Conservation (phyloP, 768 basidiomycete genomes). For the Leccinum sublutescens region DNA sequence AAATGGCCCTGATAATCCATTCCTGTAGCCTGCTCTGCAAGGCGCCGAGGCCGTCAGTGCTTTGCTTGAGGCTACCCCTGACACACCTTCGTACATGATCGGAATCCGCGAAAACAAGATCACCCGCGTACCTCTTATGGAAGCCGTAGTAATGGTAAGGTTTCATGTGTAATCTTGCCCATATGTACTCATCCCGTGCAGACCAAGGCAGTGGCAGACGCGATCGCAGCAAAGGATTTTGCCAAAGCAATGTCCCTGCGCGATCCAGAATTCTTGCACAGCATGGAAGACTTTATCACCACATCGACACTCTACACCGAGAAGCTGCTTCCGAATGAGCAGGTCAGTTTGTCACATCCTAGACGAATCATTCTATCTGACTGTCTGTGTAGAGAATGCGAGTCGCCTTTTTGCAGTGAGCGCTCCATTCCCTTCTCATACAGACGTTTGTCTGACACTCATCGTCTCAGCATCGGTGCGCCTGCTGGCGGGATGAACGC, state of each 20-base stretch:
- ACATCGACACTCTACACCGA: slow-evolving; percentile 62
- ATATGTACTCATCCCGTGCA: slow-evolving; percentile 32
- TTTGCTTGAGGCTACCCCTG: slow-evolving; percentile 79
- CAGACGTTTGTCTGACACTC: neutral
- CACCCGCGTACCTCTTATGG: slow-evolving; percentile 84
- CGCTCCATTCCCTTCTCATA: neutral
- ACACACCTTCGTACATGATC: slow-evolving; percentile 97
- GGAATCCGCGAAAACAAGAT: slow-evolving; percentile 96
- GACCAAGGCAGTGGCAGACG: slow-evolving; percentile 84
- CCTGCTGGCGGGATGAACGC: slow-evolving; percentile 99
- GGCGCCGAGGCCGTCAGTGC: slow-evolving; percentile 92
- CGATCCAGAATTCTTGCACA: slow-evolving; percentile 89
- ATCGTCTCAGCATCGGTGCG: slow-evolving; percentile 73
- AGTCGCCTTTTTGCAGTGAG: slow-evolving; percentile 82
- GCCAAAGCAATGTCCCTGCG: slow-evolving; percentile 82
- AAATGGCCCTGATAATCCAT: slow-evolving; percentile 5
- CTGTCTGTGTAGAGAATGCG: slow-evolving; percentile 58
- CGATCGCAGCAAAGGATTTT: slow-evolving; percentile 83
- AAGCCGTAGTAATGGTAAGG: slow-evolving; percentile 84
- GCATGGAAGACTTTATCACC: slow-evolving; percentile 78
- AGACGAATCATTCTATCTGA: slow-evolving; percentile 8
- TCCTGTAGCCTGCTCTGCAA: slow-evolving; percentile 87
- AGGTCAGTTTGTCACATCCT: slow-evolving; percentile 34
- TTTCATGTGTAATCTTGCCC: neutral
- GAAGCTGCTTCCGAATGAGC: slow-evolving; percentile 48